Conservation (phyloP, 75 land plant species). For the Pinus taeda region DNA sequence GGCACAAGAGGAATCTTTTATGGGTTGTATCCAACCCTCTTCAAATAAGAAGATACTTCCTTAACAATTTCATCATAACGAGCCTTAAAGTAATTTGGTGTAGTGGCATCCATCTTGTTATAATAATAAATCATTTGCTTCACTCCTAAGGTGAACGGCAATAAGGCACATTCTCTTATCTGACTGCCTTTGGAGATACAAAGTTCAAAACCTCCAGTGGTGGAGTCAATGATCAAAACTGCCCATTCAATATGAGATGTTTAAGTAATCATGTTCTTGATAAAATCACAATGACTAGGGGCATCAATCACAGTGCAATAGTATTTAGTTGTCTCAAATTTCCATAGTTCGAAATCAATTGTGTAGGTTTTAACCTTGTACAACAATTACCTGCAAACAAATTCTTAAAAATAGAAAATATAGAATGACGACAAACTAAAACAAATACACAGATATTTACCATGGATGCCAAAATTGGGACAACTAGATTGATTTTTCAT, state of each 20-base stretch:
- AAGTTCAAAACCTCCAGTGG: constrained; percentile 42
- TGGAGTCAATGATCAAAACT: constrained; percentile 38
- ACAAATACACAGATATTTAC: too few relatives aligned
- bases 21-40: constrained; percentile 7
- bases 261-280: constrained; percentile 45
- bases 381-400: too few relatives aligned
- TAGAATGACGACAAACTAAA: too few relatives aligned
- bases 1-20: constrained; percentile 56
- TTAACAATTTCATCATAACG: constrained; percentile 39
- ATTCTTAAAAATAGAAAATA: too few relatives aligned
- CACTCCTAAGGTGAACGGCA: constrained; percentile 37
- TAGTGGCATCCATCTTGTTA: constrained; percentile 51
- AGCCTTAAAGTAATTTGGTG: constrained; percentile 58
- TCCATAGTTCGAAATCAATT: constrained; percentile 24
- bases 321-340: constrained; percentile 37
- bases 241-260: constrained; percentile 42
- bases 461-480: too few relatives aligned
- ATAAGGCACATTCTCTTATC: constrained; percentile 32
- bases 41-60: constrained; percentile 3
- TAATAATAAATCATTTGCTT: constrained; percentile 39
- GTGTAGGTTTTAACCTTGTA: not conserved
- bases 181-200: constrained; percentile 41
- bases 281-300: not conserved
- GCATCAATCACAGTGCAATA: constrained; percentile 46
- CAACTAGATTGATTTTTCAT: too few relatives aligned